Conservation (phyloP, 1,139 yeast species). For the Meyerozyma carpophila region DNA sequence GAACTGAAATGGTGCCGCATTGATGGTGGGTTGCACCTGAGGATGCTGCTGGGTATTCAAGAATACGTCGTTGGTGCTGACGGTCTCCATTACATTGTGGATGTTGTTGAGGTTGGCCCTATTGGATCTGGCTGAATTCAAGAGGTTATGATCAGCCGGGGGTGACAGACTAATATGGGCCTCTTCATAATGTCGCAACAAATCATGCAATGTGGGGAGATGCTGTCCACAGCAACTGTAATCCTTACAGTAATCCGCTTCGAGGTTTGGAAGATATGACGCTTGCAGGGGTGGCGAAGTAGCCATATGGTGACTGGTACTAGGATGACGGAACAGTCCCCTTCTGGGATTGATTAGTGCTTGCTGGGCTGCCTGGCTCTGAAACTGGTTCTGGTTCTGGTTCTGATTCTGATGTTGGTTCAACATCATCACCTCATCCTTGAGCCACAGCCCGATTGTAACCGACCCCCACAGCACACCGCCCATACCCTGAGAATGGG, state of each 20-base stretch:
- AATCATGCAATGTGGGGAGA: slow-evolving; percentile 88
- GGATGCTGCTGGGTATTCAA: slow-evolving; percentile 33
- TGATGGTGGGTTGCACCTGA: slow-evolving; percentile 9
- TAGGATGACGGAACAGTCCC: slow-evolving; percentile 33
- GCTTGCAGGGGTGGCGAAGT: slow-evolving; percentile 67
- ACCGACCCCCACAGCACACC: slow-evolving; percentile 98
- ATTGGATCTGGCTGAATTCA: slow-evolving; percentile 28
- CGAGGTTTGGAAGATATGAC: slow-evolving; percentile 83
- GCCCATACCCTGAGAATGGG: slow-evolving; percentile 96
- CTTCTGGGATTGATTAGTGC: slow-evolving; percentile 39
- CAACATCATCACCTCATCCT: slow-evolving; percentile 78
- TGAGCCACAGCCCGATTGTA: slow-evolving; percentile 91
- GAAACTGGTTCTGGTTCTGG: slow-evolving; percentile 7
- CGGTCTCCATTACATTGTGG: slow-evolving; percentile 61
- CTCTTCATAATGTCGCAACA: slow-evolving; percentile 92
- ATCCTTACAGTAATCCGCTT: slow-evolving; percentile 94
- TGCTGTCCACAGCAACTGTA: slow-evolving; percentile 93
- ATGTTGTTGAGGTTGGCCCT: slow-evolving; percentile 35
- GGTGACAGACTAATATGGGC: slow-evolving; percentile 83
- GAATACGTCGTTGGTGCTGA: slow-evolving; percentile 86
- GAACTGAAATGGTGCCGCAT: slow-evolving; percentile 15
- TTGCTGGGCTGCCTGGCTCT: slow-evolving; percentile 10
- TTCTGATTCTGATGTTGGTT: slow-evolving; percentile 14
- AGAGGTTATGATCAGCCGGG: slow-evolving; percentile 35
- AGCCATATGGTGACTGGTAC: slow-evolving; percentile 22